Percentiles rank a stretch among this genome's conserved stretches.
phyloP scores from a whole-genome alignment of 345 rosid genomes.

The Citrus mangshanensis region DNA sequence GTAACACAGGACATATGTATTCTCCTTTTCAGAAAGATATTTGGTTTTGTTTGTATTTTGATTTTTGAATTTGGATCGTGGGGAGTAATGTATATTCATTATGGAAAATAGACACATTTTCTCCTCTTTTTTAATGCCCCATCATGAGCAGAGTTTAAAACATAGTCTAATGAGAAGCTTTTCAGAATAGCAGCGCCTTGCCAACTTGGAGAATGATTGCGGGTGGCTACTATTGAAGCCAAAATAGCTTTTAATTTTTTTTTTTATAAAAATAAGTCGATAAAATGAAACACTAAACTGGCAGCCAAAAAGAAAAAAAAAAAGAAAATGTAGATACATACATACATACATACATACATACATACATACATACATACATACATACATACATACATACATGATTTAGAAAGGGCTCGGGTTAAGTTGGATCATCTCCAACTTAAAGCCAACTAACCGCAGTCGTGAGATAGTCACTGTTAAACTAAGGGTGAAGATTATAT shows the following conservation, averaged over 20 bases:
- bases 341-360: too few relatives aligned
- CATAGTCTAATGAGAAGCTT: background rate
- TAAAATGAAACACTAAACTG: too few relatives aligned
- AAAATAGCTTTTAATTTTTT: background rate
- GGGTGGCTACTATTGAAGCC: background rate
- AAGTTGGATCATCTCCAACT: too few relatives aligned
- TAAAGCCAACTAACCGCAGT: too few relatives aligned
- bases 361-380: too few relatives aligned
- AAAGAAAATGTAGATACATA: too few relatives aligned
- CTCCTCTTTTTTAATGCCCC: background rate
- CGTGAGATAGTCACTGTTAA: too few relatives aligned
- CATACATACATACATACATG: too few relatives aligned
- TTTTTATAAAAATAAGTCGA: background rate
- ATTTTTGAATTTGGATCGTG: slow-evolving; percentile 4
- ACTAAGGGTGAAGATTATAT: too few relatives aligned
- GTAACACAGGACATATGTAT: too few relatives aligned
- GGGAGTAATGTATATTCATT: background rate
- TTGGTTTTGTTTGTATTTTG: background rate
- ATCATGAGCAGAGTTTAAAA: background rate
- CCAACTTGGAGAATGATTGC: background rate
- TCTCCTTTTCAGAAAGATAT: background rate
- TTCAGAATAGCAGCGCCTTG: background rate
- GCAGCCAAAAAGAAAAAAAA: too few relatives aligned
- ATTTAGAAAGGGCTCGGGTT: too few relatives aligned
- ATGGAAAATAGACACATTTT: background rate